Evolutionary conservation across 176 grass and related monocot genomes (phyloP), one percentile per base, ranked within the genome.

Genomic region (Cocos nucifera): DNA sequence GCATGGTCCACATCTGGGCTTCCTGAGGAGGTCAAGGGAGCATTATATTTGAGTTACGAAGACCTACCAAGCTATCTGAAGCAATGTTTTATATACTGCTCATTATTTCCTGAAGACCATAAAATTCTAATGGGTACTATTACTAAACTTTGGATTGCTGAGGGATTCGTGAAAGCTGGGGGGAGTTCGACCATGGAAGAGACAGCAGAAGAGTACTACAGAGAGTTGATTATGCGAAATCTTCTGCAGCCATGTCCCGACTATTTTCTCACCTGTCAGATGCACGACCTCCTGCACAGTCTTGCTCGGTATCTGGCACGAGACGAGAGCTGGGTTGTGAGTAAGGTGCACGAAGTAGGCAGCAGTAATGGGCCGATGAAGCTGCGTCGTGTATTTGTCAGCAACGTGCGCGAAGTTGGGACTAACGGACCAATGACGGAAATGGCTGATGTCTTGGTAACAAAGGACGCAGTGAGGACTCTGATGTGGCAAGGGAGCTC

Each of bases 31-130:
- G 72, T 74, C 55, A 77, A 64, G 64, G 73, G 19, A 62, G 59
- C 82, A 3, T 66, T 95, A 7, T 89, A 89, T 79, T 15, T 95
- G 24, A 73, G 85, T 28, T 89, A 86, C 53, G 65, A 78, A 16
- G 90, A 95, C 54, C 59, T 89, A 70, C 70, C 82, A 6, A 67
- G 66, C 50, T 73, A 95, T 65, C 69, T 95, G 51, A 86, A 83
- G 73, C 79, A 86, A 19, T 89, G 86, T 65, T 81, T 95, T 73
- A 62, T 89, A 0, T 95, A 89, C 61, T 89, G 79, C 70, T 86
- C 79, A 57, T 53, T 95, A 69, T 83, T 79, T 56, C 76, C 80
- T 18, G 67, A 71, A 22, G 76, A 75, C 48, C 12, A 62, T 57
- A 23, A 27, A 32, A 19, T 89, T 29, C 54, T 81, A 0, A 51